Percentiles rank a stretch among this genome's conserved stretches.
Conservation (phyloP, 2,329 filamentous ascomycete genomes). For the Fulvia fulva region DNA sequence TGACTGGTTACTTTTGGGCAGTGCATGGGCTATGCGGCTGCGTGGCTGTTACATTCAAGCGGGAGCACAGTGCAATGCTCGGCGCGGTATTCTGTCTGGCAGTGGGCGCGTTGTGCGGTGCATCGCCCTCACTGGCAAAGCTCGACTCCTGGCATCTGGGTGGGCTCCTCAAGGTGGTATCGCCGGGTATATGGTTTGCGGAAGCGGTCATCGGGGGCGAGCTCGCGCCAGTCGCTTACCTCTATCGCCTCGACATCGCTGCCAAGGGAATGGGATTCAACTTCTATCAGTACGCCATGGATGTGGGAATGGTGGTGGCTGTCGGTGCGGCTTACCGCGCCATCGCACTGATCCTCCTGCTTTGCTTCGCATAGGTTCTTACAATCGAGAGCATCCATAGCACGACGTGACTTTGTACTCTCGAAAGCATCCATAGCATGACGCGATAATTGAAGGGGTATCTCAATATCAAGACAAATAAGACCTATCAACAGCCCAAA, state of each 20-base stretch:
- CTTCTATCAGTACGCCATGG: conserved; percentile 44
- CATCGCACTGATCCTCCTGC: conserved; percentile 12
- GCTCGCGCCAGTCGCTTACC: conserved; percentile 46
- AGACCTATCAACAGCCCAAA: conserved; percentile 87
- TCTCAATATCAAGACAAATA: conserved; percentile 34
- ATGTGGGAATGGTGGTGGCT: conserved; percentile 33
- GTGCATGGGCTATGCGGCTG: too few relatives aligned
- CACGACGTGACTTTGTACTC: too few relatives aligned
- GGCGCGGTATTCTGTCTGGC: conserved; percentile 17
- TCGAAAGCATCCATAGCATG: too few relatives aligned
- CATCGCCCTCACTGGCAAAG: conserved; percentile 48
- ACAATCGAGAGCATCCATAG: too few relatives aligned
- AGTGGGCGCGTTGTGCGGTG: conserved; percentile 47
- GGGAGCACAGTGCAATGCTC: too few relatives aligned
- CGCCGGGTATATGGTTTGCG: conserved; percentile 54
- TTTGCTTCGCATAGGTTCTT: too few relatives aligned
- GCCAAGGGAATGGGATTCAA: conserved; percentile 44
- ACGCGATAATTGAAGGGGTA: background rate
- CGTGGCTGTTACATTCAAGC: too few relatives aligned
- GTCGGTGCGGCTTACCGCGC: conserved; percentile 29
- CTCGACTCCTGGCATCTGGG: conserved; percentile 52
- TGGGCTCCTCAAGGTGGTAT: conserved; percentile 50
- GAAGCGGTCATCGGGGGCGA: conserved; percentile 55
- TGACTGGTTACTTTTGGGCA: too few relatives aligned
- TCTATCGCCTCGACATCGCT: conserved; percentile 51